Evolutionary conservation across 2,329 filamentous ascomycete genomes (phyloP), one percentile per base, ranked within the genome.

Genomic region (Diaporthe citrichinensis): DNA sequence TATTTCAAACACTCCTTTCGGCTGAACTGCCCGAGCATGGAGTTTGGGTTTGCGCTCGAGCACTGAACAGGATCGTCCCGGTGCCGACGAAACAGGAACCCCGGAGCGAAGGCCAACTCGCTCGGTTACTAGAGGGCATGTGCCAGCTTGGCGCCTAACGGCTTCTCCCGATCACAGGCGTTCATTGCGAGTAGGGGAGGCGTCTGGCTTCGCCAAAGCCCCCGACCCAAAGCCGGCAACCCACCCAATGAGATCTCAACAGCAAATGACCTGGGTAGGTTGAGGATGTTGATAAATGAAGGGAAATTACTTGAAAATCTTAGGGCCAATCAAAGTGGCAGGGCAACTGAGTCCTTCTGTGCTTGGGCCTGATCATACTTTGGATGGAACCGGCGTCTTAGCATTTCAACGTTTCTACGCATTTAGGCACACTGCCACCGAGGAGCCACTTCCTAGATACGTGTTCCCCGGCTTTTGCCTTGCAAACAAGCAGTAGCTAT

Each of bases 361-460:
- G 55, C 31, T 31, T 23, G 10, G 15, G 55, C 55, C 31, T 17
- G 55, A 28, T 36, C 20, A n/a, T 36, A 9, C 12, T 58, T 58
- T 23, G 31, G 41, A 44, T n/a, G 55, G 55, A 58, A 58, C 55
- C 55, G 55, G 55, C 9, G 55, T 58, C 55, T 58, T 58, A 58
- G 55, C 55, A 58, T 34, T 8, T 34, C 55, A 58, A 58, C 20
- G 28, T 34, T 58, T 58, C 31, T 4, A 58, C 36, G 28, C 55
- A 23, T 7, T 34, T 31, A 7, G 6, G 25, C 20, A 58, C 20
- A 10, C 9, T 34, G 23, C 17, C 17, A n/a, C 55, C 20, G 20
- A 12, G 10, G 55, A 12, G 14, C 55, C 20, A 9, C 28, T 57
- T 58, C 20, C 6, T n/a, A 14, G 10, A 23, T 14, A n/a, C 28